Conservation (phyloP, 179 eudicot genomes). For the Monotropa hypopitys region DNA sequence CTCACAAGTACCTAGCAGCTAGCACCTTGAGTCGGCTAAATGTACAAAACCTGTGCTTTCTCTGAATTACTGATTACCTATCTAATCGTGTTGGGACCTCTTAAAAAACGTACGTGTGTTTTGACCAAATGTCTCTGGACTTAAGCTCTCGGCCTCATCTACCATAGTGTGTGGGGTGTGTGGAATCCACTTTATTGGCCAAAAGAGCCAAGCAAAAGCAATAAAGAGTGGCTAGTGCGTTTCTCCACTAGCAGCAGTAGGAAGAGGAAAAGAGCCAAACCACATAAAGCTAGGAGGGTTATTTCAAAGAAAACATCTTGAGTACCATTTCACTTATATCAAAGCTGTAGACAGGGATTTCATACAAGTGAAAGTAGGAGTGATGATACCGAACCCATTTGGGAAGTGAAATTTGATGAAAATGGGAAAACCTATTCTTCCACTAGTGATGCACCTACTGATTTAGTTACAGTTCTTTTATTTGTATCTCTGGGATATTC, state of each 20-base stretch:
- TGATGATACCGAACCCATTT: not conserved
- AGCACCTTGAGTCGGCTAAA: too few relatives aligned
- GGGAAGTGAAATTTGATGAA: not conserved
- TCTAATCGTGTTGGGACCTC: not conserved
- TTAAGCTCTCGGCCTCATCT: not conserved
- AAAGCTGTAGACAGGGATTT: not conserved
- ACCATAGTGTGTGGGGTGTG: not conserved
- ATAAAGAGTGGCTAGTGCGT: conserved; percentile 16
- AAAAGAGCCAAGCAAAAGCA: conserved; percentile 25
- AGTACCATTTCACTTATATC: not conserved
- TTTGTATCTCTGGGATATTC: not conserved
- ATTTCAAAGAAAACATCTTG: not conserved
- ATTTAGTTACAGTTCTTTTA: not conserved
- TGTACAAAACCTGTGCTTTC: too few relatives aligned
- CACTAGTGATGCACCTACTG: not conserved
- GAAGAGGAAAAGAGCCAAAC: conserved; percentile 22
- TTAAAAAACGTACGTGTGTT: not conserved
- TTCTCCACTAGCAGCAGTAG: conserved; percentile 9
- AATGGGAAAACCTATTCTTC: not conserved
- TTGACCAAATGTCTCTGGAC: conserved; percentile 6
- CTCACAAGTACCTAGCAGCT: not conserved
- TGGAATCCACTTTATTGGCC: conserved; percentile 21
- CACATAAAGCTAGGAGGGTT: conserved; percentile 21
- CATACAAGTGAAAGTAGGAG: not conserved
- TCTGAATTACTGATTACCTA: not conserved